These are phyloP conservation scores for Paraglomus brasilianum DNA, from an alignment of 192 early-diverging fungal genomes.

Conservation along the genomic window DNA sequence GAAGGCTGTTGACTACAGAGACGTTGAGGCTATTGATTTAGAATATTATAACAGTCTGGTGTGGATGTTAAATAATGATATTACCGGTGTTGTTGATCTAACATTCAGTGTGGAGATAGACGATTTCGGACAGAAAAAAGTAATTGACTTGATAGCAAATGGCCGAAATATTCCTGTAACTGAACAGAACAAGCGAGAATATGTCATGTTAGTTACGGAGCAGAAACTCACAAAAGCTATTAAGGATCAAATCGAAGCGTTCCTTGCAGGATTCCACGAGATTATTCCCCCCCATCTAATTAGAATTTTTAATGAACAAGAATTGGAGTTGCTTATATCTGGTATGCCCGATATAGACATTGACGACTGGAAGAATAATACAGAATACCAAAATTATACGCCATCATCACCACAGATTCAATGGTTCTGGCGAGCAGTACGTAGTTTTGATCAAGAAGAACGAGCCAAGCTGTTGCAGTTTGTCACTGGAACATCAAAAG, in stretches of 20 bases:
- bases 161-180: conserved; percentile 90
- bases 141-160: conserved; percentile 85
- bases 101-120: conserved; percentile 94
- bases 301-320: conserved; percentile 98
- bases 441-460: conserved; percentile 97
- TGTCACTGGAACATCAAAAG: conserved; percentile 96
- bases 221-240: conserved; percentile 90
- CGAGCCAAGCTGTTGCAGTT: conserved; percentile 97
- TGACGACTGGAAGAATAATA: conserved; percentile 99
- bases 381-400: conserved; percentile 92
- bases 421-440: conserved; percentile 98
- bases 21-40: conserved; percentile 97
- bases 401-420: conserved; percentile 86
- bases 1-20: conserved; percentile 90
- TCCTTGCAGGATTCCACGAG: conserved; percentile 94
- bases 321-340: conserved; percentile 96
- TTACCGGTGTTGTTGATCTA: conserved; percentile 90
- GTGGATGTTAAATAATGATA: conserved; percentile 98
- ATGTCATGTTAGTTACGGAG: conserved; percentile 90
- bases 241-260: conserved; percentile 91
- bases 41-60: conserved; percentile 96
- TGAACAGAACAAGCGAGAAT: conserved; percentile 96
- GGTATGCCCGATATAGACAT: conserved; percentile 99
- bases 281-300: conserved; percentile 90
- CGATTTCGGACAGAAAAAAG: conserved; percentile 83